These are phyloP conservation scores for Exophiala lecanii-corni DNA, from an alignment of 2,329 filamentous ascomycete species.

Conservation along the genomic window DNA sequence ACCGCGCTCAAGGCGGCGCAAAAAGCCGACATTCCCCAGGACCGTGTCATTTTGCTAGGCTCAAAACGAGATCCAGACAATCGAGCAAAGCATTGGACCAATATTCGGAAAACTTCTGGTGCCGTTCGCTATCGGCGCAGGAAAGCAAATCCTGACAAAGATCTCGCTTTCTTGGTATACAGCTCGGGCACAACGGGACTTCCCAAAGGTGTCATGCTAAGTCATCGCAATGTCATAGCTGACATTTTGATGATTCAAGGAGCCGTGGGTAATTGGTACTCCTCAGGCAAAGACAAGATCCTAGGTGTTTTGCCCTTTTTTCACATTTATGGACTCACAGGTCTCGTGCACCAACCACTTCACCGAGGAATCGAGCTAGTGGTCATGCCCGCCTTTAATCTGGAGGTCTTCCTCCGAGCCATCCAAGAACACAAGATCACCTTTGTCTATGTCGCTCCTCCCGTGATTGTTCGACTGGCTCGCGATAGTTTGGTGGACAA, in stretches of 20 bases:
- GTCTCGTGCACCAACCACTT: conserved; percentile 65
- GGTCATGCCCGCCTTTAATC: conserved; percentile 75
- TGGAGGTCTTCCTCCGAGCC: conserved; percentile 70
- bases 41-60: conserved; percentile 75
- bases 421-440: conserved; percentile 73
- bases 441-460: conserved; percentile 77
- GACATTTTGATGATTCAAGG: conserved; percentile 60
- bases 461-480: conserved; percentile 72
- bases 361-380: conserved; percentile 63
- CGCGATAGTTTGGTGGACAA: conserved; percentile 74
- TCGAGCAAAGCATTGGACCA: conserved; percentile 66
- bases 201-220: conserved; percentile 87
- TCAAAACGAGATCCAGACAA: conserved; percentile 58
- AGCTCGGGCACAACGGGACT: conserved; percentile 85
- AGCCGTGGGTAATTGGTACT: conserved; percentile 47
- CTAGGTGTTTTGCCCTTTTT: conserved; percentile 83
- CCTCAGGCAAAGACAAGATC: conserved; percentile 63
- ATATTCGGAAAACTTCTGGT: conserved; percentile 62
- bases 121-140: conserved; percentile 56
- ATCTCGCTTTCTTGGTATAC: conserved; percentile 82
- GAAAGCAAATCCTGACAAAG: conserved; percentile 62
- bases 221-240: conserved; percentile 74
- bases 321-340: conserved; percentile 81
- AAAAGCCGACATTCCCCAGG: conserved; percentile 63
- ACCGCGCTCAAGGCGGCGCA: conserved; percentile 64